Evolutionary conservation across 306 rosid species (phyloP), one percentile per base, ranked within the genome.

Genomic region (Vigna reflexopilosa): DNA sequence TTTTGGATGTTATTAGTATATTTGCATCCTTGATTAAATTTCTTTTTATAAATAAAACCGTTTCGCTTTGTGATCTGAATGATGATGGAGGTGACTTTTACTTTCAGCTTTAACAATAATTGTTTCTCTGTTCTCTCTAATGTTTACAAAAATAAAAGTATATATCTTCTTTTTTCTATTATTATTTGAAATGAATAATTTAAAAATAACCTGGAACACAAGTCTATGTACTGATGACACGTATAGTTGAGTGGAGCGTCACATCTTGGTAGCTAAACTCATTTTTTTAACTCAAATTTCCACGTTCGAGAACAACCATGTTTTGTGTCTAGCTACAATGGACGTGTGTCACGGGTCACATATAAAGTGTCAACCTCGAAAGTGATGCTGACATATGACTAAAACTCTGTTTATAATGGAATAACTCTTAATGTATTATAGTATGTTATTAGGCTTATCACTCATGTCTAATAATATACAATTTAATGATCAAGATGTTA

Each of bases 231-330:
- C 17, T 55, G 40, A 11, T 70, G 16, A 57, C 69, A 20, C 20
- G 52, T 42, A 42, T 9, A 9, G 59, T 49, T 12, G 72, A 64
- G 65, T 47, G 72, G 73, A 63, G 50, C 63, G 68, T 81, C 81
- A 57, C 78, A 50, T 58, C 78, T 6, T 52, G 72, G 44, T 20
- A 40, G 78, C 65, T 9, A 19, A 76, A 32, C 48, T 40, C 77
- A 57, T 63, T 49, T 16, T 5, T 77, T 44, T 80, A 61, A 65
- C 15, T n/a, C 19, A 51, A 32, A 67, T 40, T 54, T 20, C 17
- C 49, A 13, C 47, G 49, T 71, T 30, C 6, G n/a, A 56, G 75
- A 67, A 52, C 81, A 82, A 63, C 34, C 6, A 32, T 26, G 30
- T 55, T 55, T 66, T 55, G 70, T 17, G 52, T 55, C 67, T 66